Evolutionary conservation across 768 basidiomycete genomes (phyloP).

Genomic region (Xanthoconium purpureum): DNA sequence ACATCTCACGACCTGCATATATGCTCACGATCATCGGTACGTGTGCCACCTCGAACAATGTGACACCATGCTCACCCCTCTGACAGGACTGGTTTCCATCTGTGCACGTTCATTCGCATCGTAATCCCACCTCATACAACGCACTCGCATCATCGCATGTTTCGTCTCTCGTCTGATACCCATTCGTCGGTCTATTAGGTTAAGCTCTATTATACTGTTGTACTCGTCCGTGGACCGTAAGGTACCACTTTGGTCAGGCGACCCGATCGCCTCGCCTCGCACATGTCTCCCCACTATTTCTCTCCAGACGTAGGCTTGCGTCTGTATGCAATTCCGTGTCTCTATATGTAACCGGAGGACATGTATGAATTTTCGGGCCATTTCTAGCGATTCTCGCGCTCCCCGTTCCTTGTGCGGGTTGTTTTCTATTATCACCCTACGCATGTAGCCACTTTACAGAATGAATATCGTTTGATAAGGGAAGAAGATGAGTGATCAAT

Average conservation of each 20-base stretch:
- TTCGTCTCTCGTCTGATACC: conserved; percentile 8
- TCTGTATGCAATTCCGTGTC: not conserved
- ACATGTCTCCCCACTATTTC: not conserved
- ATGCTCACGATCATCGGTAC: conserved; percentile 17
- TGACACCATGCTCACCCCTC: not conserved
- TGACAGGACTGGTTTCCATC: conserved; percentile 24
- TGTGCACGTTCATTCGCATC: conserved; percentile 19
- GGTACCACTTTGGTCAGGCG: not conserved
- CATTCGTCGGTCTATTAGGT: not conserved
- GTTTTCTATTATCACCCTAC: not conserved
- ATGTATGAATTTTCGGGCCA: not conserved
- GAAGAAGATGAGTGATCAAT: not conserved
- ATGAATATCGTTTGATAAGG: not conserved
- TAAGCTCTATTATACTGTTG: conserved; percentile 3
- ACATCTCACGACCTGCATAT: conserved; percentile 3
- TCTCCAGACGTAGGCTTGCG: not conserved
- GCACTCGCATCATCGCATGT: conserved; percentile 16
- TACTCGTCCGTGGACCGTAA: conserved; percentile 1
- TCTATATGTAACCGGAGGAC: not conserved
- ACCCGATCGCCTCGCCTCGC: not conserved
- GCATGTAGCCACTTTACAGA: not conserved
- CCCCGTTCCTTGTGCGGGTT: not conserved
- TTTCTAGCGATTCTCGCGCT: not conserved
- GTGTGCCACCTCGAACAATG: not conserved
- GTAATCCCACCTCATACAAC: conserved; percentile 10